These are phyloP conservation scores for Diatrype stigma DNA, from an alignment of 2,329 filamentous ascomycete genomes.

Conservation along the genomic window DNA sequence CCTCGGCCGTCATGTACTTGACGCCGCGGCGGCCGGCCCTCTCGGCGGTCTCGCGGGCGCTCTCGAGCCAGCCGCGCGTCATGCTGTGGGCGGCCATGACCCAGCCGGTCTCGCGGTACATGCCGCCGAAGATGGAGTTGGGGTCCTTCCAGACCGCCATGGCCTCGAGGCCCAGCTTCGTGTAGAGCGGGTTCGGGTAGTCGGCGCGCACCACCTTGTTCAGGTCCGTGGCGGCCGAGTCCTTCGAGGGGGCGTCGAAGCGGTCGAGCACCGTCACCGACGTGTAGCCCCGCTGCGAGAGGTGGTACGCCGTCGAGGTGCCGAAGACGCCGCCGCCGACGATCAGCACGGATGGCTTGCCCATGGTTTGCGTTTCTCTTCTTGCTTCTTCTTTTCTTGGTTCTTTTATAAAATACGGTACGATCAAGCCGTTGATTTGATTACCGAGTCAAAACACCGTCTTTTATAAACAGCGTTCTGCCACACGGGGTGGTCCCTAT, in stretches of 20 bases:
- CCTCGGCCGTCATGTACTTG: slow-evolving; percentile 19
- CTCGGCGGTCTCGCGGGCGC: slow-evolving; percentile 19
- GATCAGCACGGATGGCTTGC: slow-evolving; percentile 25
- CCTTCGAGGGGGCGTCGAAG: slow-evolving; percentile 18
- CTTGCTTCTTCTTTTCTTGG: too few species aligned
- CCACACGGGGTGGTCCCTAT: background rate
- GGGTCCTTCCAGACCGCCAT: slow-evolving; percentile 23
- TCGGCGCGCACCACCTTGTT: slow-evolving; percentile 36
- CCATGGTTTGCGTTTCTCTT: background rate
- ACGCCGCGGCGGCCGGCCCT: slow-evolving; percentile 19
- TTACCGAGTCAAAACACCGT: too few species aligned
- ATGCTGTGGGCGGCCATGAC: slow-evolving; percentile 20
- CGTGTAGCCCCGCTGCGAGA: slow-evolving; percentile 18
- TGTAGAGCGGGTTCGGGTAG: slow-evolving; percentile 28
- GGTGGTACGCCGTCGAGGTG: slow-evolving; percentile 30
- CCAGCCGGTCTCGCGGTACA: slow-evolving; percentile 31
- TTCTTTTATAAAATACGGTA: too few species aligned
- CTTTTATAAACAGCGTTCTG: too few species aligned
- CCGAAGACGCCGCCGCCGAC: slow-evolving; percentile 29
- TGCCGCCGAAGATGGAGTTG: slow-evolving; percentile 22
- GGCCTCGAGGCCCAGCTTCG: slow-evolving; percentile 27
- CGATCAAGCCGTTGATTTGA: too few species aligned
- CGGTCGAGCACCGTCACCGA: slow-evolving; percentile 24
- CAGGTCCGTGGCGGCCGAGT: slow-evolving; percentile 27
- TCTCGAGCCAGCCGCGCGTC: slow-evolving; percentile 26